Conservation (phyloP, 805 yeast species). For the Lachancea quebecensis region DNA sequence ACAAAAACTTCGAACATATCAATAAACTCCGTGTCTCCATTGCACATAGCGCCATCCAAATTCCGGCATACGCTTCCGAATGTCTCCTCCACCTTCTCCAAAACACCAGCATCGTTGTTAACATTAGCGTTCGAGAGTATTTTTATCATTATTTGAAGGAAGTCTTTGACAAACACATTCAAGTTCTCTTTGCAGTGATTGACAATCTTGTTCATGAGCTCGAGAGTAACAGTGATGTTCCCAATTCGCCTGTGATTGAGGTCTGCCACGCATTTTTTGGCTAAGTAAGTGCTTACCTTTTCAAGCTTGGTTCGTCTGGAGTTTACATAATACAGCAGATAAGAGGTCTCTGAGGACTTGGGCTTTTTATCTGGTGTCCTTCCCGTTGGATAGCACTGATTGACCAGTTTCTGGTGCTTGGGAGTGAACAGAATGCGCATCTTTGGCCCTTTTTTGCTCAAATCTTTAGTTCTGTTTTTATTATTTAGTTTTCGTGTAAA, state of each 20-base stretch:
- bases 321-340: slow-evolving; percentile 81
- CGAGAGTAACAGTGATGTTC: slow-evolving; percentile 75
- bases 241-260: slow-evolving; percentile 59
- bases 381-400: slow-evolving; percentile 92
- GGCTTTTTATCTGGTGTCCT: slow-evolving; percentile 82
- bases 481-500: neutral
- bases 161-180: slow-evolving; percentile 69
- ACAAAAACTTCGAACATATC: slow-evolving; percentile 37
- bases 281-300: slow-evolving; percentile 69
- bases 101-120: slow-evolving; percentile 54
- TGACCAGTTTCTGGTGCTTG: slow-evolving; percentile 83
- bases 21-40: slow-evolving; percentile 57
- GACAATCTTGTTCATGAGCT: slow-evolving; percentile 60
- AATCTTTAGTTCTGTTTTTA: neutral
- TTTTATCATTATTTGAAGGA: slow-evolving; percentile 50
- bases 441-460: neutral
- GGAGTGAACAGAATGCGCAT: slow-evolving; percentile 43
- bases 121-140: slow-evolving; percentile 36
- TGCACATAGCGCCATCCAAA: slow-evolving; percentile 55
- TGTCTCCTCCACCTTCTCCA: slow-evolving; percentile 45
- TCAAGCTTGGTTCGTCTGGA: slow-evolving; percentile 83
- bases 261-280: slow-evolving; percentile 55
- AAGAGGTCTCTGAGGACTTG: slow-evolving; percentile 84
- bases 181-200: slow-evolving; percentile 75
- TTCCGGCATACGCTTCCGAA: slow-evolving; percentile 42